phyloP scores from a whole-genome alignment of 371 early-diverging fungal species.

The Thermomucor indicae-seudaticae region DNA sequence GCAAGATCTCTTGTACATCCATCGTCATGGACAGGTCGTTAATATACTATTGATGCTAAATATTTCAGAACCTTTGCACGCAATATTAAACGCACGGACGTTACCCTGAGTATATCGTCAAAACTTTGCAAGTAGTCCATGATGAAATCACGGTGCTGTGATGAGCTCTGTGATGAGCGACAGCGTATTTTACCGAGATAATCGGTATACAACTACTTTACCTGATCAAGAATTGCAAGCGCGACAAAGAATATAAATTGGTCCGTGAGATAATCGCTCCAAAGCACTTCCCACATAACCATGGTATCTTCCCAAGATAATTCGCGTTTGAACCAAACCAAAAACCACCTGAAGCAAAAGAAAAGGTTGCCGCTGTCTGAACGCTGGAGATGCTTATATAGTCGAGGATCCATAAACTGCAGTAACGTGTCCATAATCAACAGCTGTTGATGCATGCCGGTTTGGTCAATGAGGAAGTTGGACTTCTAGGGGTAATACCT shows the following conservation, averaged over 20 bases:
- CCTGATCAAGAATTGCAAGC: slow-evolving; percentile 77
- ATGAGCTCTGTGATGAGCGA: not conserved
- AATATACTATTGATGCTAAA: slow-evolving; percentile 53
- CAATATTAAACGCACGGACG: not conserved
- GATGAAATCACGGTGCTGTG: slow-evolving; percentile 70
- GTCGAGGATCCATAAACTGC: slow-evolving; percentile 76
- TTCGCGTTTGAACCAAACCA: slow-evolving; percentile 94
- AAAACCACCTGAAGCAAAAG: slow-evolving; percentile 92
- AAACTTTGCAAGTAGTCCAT: slow-evolving; percentile 75
- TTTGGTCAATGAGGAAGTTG: slow-evolving; percentile 81
- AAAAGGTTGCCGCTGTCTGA: slow-evolving; percentile 86
- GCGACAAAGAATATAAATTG: slow-evolving; percentile 88
- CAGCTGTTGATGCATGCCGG: slow-evolving; percentile 87
- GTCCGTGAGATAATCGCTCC: slow-evolving; percentile 79
- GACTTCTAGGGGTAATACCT: slow-evolving; percentile 40
- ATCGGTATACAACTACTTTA: not conserved
- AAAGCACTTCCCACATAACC: slow-evolving; percentile 85
- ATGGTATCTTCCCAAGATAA: slow-evolving; percentile 80
- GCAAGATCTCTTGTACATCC: slow-evolving; percentile 70
- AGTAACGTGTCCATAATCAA: slow-evolving; percentile 69
- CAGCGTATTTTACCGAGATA: not conserved
- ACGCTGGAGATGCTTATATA: slow-evolving; percentile 72
- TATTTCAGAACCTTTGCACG: not conserved
- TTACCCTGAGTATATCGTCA: slow-evolving; percentile 89
- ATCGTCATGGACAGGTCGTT: slow-evolving; percentile 84